Evolutionary conservation across 2,329 filamentous ascomycete species (phyloP).

Genomic region (Didymella sp.): DNA sequence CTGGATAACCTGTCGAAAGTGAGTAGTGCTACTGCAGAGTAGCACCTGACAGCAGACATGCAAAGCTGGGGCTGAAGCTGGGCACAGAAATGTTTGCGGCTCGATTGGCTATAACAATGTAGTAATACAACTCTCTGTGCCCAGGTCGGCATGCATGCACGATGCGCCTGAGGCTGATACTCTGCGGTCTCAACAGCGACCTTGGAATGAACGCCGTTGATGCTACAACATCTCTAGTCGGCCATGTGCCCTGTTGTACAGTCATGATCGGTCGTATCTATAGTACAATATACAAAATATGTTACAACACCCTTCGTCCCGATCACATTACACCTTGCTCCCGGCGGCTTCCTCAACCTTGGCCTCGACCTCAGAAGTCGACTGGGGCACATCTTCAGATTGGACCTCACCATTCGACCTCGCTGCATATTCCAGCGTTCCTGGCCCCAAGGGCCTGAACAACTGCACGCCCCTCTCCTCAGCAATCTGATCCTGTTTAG

Average conservation of each 20-base stretch:
- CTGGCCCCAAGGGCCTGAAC: slow-evolving; percentile 43
- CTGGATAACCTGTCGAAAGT: too few relatives aligned
- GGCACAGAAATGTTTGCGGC: too few relatives aligned
- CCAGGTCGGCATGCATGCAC: too few relatives aligned
- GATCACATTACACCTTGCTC: neutral
- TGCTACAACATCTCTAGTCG: slow-evolving; percentile 3
- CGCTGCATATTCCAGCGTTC: slow-evolving; percentile 21
- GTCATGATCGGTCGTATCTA: slow-evolving; percentile 5
- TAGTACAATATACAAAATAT: slow-evolving; percentile 11
- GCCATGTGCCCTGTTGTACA: neutral
- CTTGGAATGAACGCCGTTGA: slow-evolving; percentile 2
- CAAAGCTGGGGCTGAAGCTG: too few relatives aligned
- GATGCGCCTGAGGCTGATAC: too few relatives aligned
- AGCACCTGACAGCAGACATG: too few relatives aligned
- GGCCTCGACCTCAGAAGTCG: too few relatives aligned
- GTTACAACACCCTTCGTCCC: neutral
- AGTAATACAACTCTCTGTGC: too few relatives aligned
- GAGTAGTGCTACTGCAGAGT: too few relatives aligned
- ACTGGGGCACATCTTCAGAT: too few relatives aligned
- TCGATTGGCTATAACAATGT: too few relatives aligned
- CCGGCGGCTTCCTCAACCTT: neutral
- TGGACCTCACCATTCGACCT: neutral
- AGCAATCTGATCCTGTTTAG: slow-evolving; percentile 61
- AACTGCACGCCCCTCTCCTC: slow-evolving; percentile 51
- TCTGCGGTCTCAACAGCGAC: too few relatives aligned